phyloP scores from a whole-genome alignment of 306 rosid species.

The Sesbania bispinosa region DNA sequence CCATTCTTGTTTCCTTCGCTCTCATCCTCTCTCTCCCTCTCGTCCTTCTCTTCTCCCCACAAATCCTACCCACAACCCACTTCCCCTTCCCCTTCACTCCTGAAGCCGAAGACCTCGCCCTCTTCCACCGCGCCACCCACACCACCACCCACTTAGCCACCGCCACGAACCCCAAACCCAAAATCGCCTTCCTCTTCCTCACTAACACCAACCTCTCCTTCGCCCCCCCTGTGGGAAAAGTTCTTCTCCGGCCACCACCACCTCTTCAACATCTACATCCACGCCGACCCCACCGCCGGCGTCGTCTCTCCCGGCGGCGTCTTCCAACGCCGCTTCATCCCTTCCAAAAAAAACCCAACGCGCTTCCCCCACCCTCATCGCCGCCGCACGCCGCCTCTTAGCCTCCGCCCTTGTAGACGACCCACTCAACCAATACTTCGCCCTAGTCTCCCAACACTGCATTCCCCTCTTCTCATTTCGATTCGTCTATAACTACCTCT shows the following conservation, averaged over 20 bases:
- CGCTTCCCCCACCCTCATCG: slow-evolving; percentile 48
- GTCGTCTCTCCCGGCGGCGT: slow-evolving; percentile 45
- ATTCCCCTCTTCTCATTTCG: slow-evolving; percentile 52
- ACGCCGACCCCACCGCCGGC: slow-evolving; percentile 47
- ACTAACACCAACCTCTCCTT: slow-evolving; percentile 60
- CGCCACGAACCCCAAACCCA: slow-evolving; percentile 41
- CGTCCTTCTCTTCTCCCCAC: slow-evolving; percentile 38
- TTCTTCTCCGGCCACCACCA: slow-evolving; percentile 40
- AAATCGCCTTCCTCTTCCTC: slow-evolving; percentile 71
- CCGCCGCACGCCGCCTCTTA: slow-evolving; percentile 58
- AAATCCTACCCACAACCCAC: too few relatives aligned
- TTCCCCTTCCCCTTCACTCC: slow-evolving; percentile 12
- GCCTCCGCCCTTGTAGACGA: slow-evolving; percentile 54
- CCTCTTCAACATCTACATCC: slow-evolving; percentile 66
- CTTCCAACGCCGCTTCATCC: slow-evolving; percentile 45
- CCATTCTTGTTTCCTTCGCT: slow-evolving; percentile 32
- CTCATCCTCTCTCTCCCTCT: slow-evolving; percentile 40
- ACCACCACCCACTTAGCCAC: slow-evolving; percentile 24
- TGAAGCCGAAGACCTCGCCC: slow-evolving; percentile 36
- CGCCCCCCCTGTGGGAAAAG: slow-evolving; percentile 53
- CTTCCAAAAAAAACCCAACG: slow-evolving; percentile 46
- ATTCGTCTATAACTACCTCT: slow-evolving; percentile 41
- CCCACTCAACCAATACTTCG: slow-evolving; percentile 47
- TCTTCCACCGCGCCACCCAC: slow-evolving; percentile 42
- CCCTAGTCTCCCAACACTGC: slow-evolving; percentile 56